Evolutionary conservation across 2,329 filamentous ascomycete species (phyloP), one percentile per base, ranked within the genome.

Genomic region (Thielaviopsis musarum): DNA sequence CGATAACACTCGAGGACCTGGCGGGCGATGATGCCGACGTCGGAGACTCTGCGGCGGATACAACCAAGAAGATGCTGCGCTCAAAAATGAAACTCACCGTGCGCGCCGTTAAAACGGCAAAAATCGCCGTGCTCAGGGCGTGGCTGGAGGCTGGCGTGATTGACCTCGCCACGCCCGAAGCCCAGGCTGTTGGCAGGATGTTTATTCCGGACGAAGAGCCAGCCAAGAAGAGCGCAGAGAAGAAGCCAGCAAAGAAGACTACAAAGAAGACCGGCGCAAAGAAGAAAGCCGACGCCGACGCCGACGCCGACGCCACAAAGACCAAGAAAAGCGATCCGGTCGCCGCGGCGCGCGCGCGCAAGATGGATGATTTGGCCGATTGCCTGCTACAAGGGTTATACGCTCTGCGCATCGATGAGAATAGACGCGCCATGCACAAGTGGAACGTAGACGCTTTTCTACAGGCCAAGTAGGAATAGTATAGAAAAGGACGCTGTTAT

Each of bases 341-440:
- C 13, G 19, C 26, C 12, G 51, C 22, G n/a, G 55, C 30, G 21
- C 48, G 51, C 5, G 22, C 34, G 30, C 28, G 49, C 28, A 60
- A 60, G 24, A 28, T 60, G 15, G 59, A 60, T 19, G 59, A 60
- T 52, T 24, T 60, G 38, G 49, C 59, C 2, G 59, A 60, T 38
- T 60, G 59, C 38, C 28, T 60, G 3, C 51, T 60, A 4, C 59
- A 60, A 21, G 59, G 53, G 15, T 9, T 60, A 10, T 60, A 60
- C 28, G 54, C 24, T 9, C 49, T 60, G n/a, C 48, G 59, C 4
- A 54, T 60, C 10, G 54, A 49, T 28, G 59, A 60, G 51, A 60
- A 60, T 38, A 22, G 54, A 22, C 54, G 49, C 17, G 51, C 51
- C 5, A 55, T 57, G 45, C 13, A 48, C 19, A n/a, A 41, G 34